Evolutionary conservation across 2,329 filamentous ascomycete species (phyloP).

Genomic region (Ascochyta lentis): DNA sequence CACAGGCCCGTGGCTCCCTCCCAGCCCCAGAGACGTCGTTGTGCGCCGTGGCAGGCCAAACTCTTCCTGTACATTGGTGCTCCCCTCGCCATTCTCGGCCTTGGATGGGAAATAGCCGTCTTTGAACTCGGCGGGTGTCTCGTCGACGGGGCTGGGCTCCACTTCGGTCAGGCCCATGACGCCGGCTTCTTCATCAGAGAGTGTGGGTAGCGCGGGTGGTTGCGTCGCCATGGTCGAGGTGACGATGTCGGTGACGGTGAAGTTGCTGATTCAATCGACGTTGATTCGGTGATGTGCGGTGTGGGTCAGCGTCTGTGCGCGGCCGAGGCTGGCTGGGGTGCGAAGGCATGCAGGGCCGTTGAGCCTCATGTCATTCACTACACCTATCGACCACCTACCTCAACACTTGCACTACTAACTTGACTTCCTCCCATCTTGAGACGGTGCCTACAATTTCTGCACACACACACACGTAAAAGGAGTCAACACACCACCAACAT

Average conservation of each 20-base stretch:
- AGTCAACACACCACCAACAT: neutral
- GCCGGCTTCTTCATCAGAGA: conserved; percentile 52
- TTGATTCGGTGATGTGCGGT: conserved; percentile 36
- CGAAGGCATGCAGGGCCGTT: neutral
- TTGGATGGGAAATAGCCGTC: conserved; percentile 55
- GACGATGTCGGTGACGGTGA: conserved; percentile 15
- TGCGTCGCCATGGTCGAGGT: conserved; percentile 13
- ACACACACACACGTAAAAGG: neutral
- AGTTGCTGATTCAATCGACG: conserved; percentile 39
- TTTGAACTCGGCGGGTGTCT: conserved; percentile 56
- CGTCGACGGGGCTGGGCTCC: conserved; percentile 81
- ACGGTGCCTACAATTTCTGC: too few species aligned
- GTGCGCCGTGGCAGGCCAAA: conserved; percentile 6
- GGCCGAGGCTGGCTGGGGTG: neutral
- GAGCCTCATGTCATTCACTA: neutral
- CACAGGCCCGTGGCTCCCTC: conserved; percentile 72
- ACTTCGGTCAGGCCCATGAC: conserved; percentile 75
- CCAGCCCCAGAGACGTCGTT: conserved; percentile 51
- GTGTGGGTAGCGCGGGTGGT: conserved; percentile 6
- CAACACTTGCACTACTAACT: too few species aligned
- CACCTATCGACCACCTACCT: neutral
- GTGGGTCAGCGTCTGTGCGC: neutral
- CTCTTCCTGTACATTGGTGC: neutral
- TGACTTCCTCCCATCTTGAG: too few species aligned
- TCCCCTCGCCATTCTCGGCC: too few species aligned